Evolutionary conservation across 140 eudicot species (phyloP).

Genomic region (Ambrosia hybrid): DNA sequence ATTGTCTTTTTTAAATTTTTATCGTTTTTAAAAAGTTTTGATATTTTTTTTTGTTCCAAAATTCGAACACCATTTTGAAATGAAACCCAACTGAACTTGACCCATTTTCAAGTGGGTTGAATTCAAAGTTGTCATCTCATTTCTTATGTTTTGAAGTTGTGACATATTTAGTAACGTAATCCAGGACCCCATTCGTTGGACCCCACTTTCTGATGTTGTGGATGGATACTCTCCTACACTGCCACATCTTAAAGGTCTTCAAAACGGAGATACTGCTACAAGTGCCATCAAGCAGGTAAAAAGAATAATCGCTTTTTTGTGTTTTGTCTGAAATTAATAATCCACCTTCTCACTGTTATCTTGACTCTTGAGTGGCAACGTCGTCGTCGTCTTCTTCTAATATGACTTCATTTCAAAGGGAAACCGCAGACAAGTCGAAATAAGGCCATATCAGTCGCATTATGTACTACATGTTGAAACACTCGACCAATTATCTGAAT

Average conservation of each 20-base stretch:
- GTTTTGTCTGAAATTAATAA: not conserved
- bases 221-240: conserved; percentile 99
- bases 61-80: not conserved
- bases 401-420: not conserved
- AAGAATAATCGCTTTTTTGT: not conserved
- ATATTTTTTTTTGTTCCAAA: too few species aligned
- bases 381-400: not conserved
- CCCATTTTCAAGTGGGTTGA: not conserved
- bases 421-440: not conserved
- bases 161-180: conserved; percentile 18
- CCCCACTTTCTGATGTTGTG: conserved; percentile 95
- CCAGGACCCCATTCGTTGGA: conserved; percentile 99
- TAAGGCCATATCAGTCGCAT: too few species aligned
- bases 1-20: not conserved
- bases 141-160: conserved; percentile 20
- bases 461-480: not conserved
- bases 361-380: not conserved
- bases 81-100: not conserved
- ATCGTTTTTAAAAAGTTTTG: too few species aligned
- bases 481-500: not conserved
- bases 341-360: not conserved
- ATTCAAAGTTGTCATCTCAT: not conserved
- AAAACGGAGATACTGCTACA: conserved; percentile 97
- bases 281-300: conserved; percentile 98
- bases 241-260: conserved; percentile 99